Percentiles rank a stretch among this genome's conserved stretches.
Evolutionary conservation across 345 rosid species (phyloP).

Genomic region (Salix viminalis): DNA sequence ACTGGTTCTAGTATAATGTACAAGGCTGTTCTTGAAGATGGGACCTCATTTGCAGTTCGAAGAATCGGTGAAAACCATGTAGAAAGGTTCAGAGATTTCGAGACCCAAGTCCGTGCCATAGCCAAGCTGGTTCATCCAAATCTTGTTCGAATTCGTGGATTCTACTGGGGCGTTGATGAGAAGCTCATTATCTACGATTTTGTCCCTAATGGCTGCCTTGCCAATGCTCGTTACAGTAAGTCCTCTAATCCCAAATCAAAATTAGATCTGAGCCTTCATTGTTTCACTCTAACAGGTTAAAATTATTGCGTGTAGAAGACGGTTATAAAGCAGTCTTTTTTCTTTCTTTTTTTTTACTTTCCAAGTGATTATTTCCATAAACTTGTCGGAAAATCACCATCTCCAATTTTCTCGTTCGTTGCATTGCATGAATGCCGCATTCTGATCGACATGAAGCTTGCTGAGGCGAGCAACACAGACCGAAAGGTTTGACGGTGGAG

Average conservation of each 20-base stretch:
- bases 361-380: background rate
- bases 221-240: slow-evolving; percentile 84
- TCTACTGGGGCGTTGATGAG: slow-evolving; percentile 32
- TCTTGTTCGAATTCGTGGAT: slow-evolving; percentile 82
- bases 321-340: too few relatives aligned
- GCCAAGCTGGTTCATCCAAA: slow-evolving; percentile 83
- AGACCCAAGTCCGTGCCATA: slow-evolving; percentile 68
- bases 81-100: slow-evolving; percentile 81
- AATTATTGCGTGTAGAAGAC: too few relatives aligned
- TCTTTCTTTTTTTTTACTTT: too few relatives aligned
- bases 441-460: background rate
- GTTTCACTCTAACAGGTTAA: background rate
- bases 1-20: slow-evolving; percentile 91
- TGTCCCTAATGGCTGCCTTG: slow-evolving; percentile 32
- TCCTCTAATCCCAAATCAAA: background rate
- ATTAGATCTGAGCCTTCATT: background rate
- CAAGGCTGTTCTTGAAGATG: slow-evolving; percentile 89
- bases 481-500: slow-evolving; percentile 38
- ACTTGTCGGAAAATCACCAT: background rate
- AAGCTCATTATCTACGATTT: slow-evolving; percentile 33
- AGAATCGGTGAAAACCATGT: slow-evolving; percentile 72
- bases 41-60: slow-evolving; percentile 79
- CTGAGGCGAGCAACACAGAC: slow-evolving; percentile 21
- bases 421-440: slow-evolving; percentile 5
- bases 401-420: background rate